A percentile compares a stretch with the other conserved stretches of the same genome.
Evolutionary conservation across 441 rosid species (phyloP).

Genomic region (Arabidopsis lyrata): DNA sequence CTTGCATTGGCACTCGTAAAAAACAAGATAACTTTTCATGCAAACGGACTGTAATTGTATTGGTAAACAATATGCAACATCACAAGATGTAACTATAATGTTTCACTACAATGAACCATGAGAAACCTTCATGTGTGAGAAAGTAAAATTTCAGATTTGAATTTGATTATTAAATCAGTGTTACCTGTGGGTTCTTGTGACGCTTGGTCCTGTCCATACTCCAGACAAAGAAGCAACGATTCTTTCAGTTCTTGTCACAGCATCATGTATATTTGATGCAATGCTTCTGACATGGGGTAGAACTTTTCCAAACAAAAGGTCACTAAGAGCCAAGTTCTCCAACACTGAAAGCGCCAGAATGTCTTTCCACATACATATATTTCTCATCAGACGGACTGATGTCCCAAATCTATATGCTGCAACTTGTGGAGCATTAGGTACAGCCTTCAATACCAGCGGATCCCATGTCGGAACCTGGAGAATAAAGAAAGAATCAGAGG

Average conservation of each 20-base stretch:
- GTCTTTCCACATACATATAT: slow-evolving; percentile 92
- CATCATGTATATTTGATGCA: slow-evolving; percentile 80
- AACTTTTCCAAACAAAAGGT: slow-evolving; percentile 80
- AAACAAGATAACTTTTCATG: slow-evolving; percentile 9
- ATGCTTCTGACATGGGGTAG: slow-evolving; percentile 88
- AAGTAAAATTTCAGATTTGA: not conserved
- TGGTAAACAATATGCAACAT: slow-evolving; percentile 10
- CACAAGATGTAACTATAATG: slow-evolving; percentile 3
- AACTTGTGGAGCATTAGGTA: slow-evolving; percentile 80
- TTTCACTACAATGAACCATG: not conserved
- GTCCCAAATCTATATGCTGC: slow-evolving; percentile 89
- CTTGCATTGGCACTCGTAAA: slow-evolving; percentile 6
- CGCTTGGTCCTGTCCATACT: slow-evolving; percentile 79
- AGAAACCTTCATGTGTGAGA: not conserved
- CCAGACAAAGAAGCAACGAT: slow-evolving; percentile 78
- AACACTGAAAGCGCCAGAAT: slow-evolving; percentile 78
- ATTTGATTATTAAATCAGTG: not conserved
- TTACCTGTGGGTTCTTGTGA: slow-evolving; percentile 67
- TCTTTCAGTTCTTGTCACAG: slow-evolving; percentile 87
- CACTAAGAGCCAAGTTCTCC: slow-evolving; percentile 85
- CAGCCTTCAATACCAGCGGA: slow-evolving; percentile 80
- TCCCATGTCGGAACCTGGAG: slow-evolving; percentile 89
- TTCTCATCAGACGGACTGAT: slow-evolving; percentile 86
- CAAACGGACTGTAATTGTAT: slow-evolving; percentile 20
- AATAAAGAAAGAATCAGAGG: slow-evolving; percentile 31